Percentiles rank a stretch among this genome's conserved stretches.
Conservation (phyloP, 148 eudicot species). For the Mesembryanthemum crystallinum region DNA sequence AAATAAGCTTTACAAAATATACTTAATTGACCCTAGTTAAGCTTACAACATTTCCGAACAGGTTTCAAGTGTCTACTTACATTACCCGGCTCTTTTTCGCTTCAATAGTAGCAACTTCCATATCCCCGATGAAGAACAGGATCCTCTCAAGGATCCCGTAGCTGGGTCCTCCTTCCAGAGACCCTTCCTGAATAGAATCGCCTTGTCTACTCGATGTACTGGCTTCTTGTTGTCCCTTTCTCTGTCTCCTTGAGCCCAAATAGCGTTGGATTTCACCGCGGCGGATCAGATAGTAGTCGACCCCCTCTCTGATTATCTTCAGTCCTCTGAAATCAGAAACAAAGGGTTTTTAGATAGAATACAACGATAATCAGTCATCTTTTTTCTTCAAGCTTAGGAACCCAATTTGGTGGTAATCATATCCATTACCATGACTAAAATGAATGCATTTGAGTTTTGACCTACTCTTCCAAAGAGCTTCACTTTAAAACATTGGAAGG, state of each 20-base stretch:
- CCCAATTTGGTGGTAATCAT: neutral
- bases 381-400: neutral
- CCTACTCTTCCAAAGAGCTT: neutral
- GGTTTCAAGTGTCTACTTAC: conserved; percentile 13
- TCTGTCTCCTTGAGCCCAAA: conserved; percentile 56
- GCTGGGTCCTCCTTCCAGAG: conserved; percentile 24
- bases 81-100: conserved; percentile 57
- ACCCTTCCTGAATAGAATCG: conserved; percentile 21
- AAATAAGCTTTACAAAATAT: neutral
- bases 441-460: neutral
- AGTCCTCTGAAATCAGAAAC: conserved; percentile 46
- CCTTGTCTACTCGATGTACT: conserved; percentile 12
- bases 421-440: neutral
- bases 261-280: conserved; percentile 66
- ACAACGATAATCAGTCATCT: neutral
- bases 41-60: neutral
- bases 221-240: conserved; percentile 15
- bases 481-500: no score
- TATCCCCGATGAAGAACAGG: conserved; percentile 79
- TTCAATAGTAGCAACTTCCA: conserved; percentile 60
- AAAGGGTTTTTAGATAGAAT: conserved; percentile 1
- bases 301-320: conserved; percentile 80
- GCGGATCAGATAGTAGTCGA: conserved; percentile 58
- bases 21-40: neutral
- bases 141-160: conserved; percentile 60